Evolutionary conservation across 768 basidiomycete genomes (phyloP), one percentile per base, ranked within the genome.

Genomic region (Phanerochaete carnosa): DNA sequence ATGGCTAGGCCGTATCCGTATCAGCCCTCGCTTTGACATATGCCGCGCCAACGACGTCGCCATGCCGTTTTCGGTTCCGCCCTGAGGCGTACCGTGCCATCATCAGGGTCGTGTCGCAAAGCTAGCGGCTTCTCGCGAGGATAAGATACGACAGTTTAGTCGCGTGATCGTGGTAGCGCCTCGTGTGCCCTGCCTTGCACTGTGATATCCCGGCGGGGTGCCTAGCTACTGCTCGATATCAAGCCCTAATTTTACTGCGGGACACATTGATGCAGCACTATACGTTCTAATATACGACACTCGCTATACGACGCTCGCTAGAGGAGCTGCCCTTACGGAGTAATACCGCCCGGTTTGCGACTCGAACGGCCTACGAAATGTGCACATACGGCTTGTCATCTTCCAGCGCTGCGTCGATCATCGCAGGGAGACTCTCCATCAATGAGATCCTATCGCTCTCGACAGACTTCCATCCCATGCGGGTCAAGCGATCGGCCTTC

Each of bases 381-480:
- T 57, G 56, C 22, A 57, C 56, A 23, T 57, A 57, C 22, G 56
- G 56, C 28, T 32, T 33, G 32, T 57, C 49, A 28, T 46, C 56
- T 50, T 58, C 50, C 19, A 63, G 30, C 1, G 56, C 60, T 9
- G 54, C 65, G 45, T 66, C 62, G 46, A 66, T 64, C 23, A 49
- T 35, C 6, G 53, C 70, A 0, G 68, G 70, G 1, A 76, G 55
- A 19, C 61, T 66, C 8, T 75, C 70, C 55, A 73, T 30, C 54
- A 73, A 65, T 5, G 72, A 62, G 13, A 64, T 32, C 39, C 68
- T 72, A 35, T 62, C 64, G 35, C 69, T 69, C 50, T 72, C 65
- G 1, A 62, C 68, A 1, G 77, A 66, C 32, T 75, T 72, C 78
- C 79, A 79, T 35, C 79, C 77, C 12, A 80, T 65, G 32, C 65